These are phyloP conservation scores for Bimuria novae-zelandiae DNA, from an alignment of 2,329 filamentous ascomycete genomes.

Conservation along the genomic window DNA sequence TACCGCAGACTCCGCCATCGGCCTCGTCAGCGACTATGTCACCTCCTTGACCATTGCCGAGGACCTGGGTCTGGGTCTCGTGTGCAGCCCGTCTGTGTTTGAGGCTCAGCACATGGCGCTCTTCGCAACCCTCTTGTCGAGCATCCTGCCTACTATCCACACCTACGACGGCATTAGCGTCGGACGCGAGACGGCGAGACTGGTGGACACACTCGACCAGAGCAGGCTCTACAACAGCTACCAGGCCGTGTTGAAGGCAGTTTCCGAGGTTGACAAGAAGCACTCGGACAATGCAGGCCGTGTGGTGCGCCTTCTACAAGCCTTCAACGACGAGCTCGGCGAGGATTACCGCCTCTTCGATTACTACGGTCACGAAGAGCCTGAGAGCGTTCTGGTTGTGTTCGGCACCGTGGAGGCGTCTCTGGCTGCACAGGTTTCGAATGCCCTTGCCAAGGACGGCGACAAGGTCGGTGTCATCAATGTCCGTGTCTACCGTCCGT, in stretches of 20 bases:
- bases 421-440: slow-evolving; percentile 78
- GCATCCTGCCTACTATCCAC: slow-evolving; percentile 80
- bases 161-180: slow-evolving; percentile 86
- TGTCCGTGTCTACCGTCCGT: slow-evolving; percentile 92
- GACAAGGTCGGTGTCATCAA: slow-evolving; percentile 84
- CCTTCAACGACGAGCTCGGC: slow-evolving; percentile 88
- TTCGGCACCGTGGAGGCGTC: slow-evolving; percentile 93
- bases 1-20: slow-evolving; percentile 63
- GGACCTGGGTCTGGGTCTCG: slow-evolving; percentile 84
- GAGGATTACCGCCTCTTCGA: slow-evolving; percentile 94
- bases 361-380: slow-evolving; percentile 81
- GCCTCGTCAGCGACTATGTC: slow-evolving; percentile 86
- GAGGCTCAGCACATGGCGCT: slow-evolving; percentile 95
- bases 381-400: slow-evolving; percentile 84
- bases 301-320: slow-evolving; percentile 69
- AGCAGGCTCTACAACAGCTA: slow-evolving; percentile 71
- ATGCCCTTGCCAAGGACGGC: slow-evolving; percentile 71
- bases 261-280: slow-evolving; percentile 68
- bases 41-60: slow-evolving; percentile 80
- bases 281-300: slow-evolving; percentile 73
- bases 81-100: slow-evolving; percentile 83
- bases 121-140: slow-evolving; percentile 81
- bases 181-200: slow-evolving; percentile 78
- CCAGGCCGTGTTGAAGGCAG: slow-evolving; percentile 65
- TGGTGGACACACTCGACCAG: slow-evolving; percentile 81